Evolutionary conservation across 2,329 filamentous ascomycete species (phyloP), one percentile per base, ranked within the genome.

Genomic region (Fusarium sp.): DNA sequence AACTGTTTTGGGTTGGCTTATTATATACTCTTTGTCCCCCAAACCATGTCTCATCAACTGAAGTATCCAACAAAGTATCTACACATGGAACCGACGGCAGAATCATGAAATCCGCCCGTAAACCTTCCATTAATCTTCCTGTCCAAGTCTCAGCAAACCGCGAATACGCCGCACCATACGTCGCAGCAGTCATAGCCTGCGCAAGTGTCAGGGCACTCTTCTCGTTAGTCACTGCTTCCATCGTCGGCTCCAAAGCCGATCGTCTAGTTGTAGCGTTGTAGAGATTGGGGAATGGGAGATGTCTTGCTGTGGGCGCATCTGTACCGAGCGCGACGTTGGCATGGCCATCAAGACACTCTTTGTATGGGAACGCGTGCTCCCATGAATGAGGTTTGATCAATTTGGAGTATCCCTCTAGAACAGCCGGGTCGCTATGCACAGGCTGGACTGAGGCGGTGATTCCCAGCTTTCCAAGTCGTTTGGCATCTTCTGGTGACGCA

Each of bases 381-480:
- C 88, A 87, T 2, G 88, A 81, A 17, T 83, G 78, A 13, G 78
- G 74, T 2, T 87, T 88, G 6, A 91, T 78, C 17, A 91, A 81
- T 9, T 81, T 78, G 0, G 87, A 87, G 87, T 89, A 92, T 0
- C 87, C 88, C 28, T 84, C 80, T 5, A 91, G 78, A 57, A 90
- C 88, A 0, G 88, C 86, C 1, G 90, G 89, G 60, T 89, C 87
- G 2, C 85, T 81, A 66, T 89, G 87, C 0, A 88, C 87, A 0
- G 87, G 85, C 70, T 89, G 86, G 17, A 89, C 82, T 1, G 85
- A 87, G 0, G 87, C 87, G 1, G 86, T 88, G 77, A 91, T 90
- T 49, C 88, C 87, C 6, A 89, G 78, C 24, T 79, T 73, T 7
- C 88, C 89, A 1, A 91, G 82, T 2, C 88, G 80, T 3, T 73